Evolutionary conservation across 202 grass and related monocot species (phyloP).

Genomic region (Bolboschoenoplectus hybrid): DNA sequence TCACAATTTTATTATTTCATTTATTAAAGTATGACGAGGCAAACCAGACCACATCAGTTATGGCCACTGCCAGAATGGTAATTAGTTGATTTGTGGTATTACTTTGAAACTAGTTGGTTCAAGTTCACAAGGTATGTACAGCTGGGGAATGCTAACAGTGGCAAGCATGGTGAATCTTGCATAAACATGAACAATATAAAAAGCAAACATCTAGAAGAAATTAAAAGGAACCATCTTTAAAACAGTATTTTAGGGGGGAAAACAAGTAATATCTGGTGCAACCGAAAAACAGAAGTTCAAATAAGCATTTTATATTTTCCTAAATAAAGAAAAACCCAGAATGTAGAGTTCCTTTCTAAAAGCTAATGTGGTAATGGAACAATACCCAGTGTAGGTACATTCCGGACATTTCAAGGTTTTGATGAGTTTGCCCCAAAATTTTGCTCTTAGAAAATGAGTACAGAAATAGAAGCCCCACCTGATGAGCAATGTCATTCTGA

Average conservation of each 20-base stretch:
- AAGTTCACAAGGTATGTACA: not conserved
- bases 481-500: slow-evolving; percentile 77
- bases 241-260: not conserved
- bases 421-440: not conserved
- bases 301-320: slow-evolving; percentile 33
- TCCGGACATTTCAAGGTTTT: not conserved
- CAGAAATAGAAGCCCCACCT: slow-evolving; percentile 53
- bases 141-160: not conserved
- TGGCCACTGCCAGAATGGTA: not conserved
- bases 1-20: not conserved
- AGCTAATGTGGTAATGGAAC: not conserved
- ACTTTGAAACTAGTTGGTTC: not conserved
- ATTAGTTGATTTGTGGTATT: not conserved
- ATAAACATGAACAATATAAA: slow-evolving; percentile 1
- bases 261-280: not conserved
- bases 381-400: not conserved
- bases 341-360: slow-evolving; percentile 4
- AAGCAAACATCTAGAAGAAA: not conserved
- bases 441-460: slow-evolving; percentile 4
- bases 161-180: not conserved
- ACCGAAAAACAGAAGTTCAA: not conserved
- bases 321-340: not conserved
- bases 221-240: not conserved
- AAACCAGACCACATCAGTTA: not conserved
- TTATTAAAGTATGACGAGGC: not conserved